A percentile compares a stretch with the other conserved stretches of the same genome.
Evolutionary conservation across 108 stramenopile genomes (phyloP).

Genomic region (Cyclotella sp.): DNA sequence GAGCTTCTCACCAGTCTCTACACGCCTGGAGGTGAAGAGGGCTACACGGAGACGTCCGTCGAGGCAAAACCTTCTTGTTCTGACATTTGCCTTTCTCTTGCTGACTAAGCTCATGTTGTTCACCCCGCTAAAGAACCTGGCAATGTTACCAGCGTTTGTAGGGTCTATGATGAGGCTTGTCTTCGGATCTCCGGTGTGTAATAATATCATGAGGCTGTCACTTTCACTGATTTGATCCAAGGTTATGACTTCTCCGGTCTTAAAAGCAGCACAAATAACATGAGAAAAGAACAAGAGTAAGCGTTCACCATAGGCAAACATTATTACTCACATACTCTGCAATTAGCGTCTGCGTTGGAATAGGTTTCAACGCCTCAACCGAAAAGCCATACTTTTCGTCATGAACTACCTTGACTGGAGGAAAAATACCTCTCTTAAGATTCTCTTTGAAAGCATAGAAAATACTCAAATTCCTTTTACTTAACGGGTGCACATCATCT

Average conservation of each 20-base stretch:
- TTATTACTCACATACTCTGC: slow-evolving; percentile 42
- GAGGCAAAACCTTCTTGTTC: slow-evolving; percentile 52
- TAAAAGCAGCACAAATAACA: background rate
- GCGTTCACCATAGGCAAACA: background rate
- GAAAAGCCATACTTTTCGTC: slow-evolving; percentile 53
- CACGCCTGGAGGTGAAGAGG: slow-evolving; percentile 48
- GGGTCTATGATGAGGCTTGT: slow-evolving; percentile 61
- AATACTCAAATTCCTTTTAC: slow-evolving; percentile 48
- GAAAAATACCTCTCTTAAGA: slow-evolving; percentile 43
- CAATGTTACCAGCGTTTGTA: slow-evolving; percentile 49
- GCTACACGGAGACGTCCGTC: slow-evolving; percentile 51
- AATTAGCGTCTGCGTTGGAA: slow-evolving; percentile 47
- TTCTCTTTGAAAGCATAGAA: slow-evolving; percentile 55
- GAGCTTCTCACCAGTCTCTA: slow-evolving; percentile 55
- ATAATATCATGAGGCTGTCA: slow-evolving; percentile 57
- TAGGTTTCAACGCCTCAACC: slow-evolving; percentile 48
- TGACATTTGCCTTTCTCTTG: slow-evolving; percentile 55
- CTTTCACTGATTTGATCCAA: slow-evolving; percentile 49
- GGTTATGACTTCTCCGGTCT: slow-evolving; percentile 50
- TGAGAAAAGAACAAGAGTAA: background rate
- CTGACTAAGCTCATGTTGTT: slow-evolving; percentile 52
- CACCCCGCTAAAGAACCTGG: slow-evolving; percentile 56
- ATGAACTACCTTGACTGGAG: slow-evolving; percentile 50
- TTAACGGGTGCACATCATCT: slow-evolving; percentile 39
- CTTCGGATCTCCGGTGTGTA: slow-evolving; percentile 43